A percentile compares a stretch with the other conserved stretches of the same genome.
Conservation (phyloP, 805 yeast species). For the Candida ponderosae region DNA sequence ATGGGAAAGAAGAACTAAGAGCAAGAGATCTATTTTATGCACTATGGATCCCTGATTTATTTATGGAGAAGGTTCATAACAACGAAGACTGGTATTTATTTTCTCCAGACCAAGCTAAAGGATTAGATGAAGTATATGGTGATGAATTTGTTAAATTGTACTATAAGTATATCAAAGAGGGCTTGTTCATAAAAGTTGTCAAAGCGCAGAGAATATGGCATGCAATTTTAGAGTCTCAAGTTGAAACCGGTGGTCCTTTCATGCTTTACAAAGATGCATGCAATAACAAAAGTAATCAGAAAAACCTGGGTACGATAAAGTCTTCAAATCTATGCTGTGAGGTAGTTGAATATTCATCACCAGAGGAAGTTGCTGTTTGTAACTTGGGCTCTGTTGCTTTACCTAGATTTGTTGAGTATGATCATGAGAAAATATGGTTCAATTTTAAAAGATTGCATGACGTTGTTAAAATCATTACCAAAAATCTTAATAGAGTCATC, state of each 20-base stretch:
- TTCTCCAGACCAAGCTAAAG: conserved; percentile 86
- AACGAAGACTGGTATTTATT: conserved; percentile 83
- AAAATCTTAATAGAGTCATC: conserved; percentile 74
- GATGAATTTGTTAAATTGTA: conserved; percentile 73
- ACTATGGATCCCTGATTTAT: conserved; percentile 90
- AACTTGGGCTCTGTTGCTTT: conserved; percentile 87
- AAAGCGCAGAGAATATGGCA: conserved; percentile 91
- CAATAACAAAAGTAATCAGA: conserved; percentile 80
- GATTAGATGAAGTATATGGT: conserved; percentile 76
- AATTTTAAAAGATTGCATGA: conserved; percentile 71
- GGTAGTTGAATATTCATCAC: conserved; percentile 83
- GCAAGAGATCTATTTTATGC: conserved; percentile 93
- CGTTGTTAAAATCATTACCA: conserved; percentile 68
- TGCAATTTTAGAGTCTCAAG: conserved; percentile 83
- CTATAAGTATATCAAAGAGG: conserved; percentile 63
- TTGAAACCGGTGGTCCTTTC: conserved; percentile 95
- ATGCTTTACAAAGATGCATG: conserved; percentile 91
- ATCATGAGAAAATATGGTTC: conserved; percentile 40
- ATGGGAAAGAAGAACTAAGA: conserved; percentile 89
- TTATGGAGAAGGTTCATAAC: conserved; percentile 82
- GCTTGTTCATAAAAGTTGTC: conserved; percentile 53
- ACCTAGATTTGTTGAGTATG: conserved; percentile 62
- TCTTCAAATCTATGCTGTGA: conserved; percentile 94
- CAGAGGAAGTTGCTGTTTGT: conserved; percentile 94
- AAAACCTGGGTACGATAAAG: conserved; percentile 86